Evolutionary conservation across 306 rosid genomes (phyloP), one percentile per base, ranked within the genome.

Genomic region (Macrotyloma uniflorum): DNA sequence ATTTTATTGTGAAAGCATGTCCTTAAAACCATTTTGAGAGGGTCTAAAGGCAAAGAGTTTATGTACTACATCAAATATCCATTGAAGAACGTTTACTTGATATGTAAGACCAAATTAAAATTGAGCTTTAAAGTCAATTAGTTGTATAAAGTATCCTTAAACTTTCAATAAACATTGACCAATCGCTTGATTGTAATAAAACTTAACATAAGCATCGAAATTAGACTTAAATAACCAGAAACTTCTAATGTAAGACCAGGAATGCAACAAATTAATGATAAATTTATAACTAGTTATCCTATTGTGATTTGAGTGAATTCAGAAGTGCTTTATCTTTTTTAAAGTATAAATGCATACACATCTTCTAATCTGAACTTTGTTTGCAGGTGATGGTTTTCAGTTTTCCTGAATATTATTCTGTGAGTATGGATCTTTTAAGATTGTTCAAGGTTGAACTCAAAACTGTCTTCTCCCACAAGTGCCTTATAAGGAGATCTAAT

Each of bases 331-430:
- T 15, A 55, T 10, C 76, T 55, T 14, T 43, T 68, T 55, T 58
- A 13, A 55, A 78, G 69, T 12, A 36, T 19, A 55, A 67, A 55
- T 28, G 69, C 61, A 11, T 22, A 15, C 20, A 18, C 28, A 23
- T 12, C 4, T 13, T 67, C 47, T 61, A 46, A 77, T 45, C 8
- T 73, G 0, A 26, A 9, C 28, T 75, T 36, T 66, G 12, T 50
- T 22, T 79, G 80, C 80, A 86, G 89, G 77, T 79, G 59, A 46
- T 62, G 78, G 23, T 35, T 54, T 66, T 76, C 58, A 19, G 57
- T 65, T 58, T 28, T 69, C 58, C 36, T 50, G 53, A 61, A 68
- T 68, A 15, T 35, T 22, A 30, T 18, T 63, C 32, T 18, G 20
- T 59, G 28, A 32, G 74, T 38, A 30, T 71, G 40, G 74, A 54